phyloP scores from a whole-genome alignment of 2,329 filamentous ascomycete genomes.

The Magnaporthiopsis rhizophila region DNA sequence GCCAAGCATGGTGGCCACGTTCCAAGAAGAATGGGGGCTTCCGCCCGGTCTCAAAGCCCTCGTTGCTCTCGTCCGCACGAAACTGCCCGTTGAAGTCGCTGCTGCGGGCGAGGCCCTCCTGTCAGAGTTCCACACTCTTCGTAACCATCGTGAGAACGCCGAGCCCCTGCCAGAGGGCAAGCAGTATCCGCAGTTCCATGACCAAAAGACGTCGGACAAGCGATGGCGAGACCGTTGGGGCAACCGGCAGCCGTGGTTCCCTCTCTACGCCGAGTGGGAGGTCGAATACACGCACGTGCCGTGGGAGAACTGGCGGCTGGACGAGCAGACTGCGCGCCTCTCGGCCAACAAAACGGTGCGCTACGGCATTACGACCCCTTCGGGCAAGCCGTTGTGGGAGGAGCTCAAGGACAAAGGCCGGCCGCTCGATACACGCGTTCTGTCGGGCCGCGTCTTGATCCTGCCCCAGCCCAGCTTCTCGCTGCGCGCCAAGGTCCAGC shows the following conservation, averaged over 20 bases:
- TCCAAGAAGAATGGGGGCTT: not conserved
- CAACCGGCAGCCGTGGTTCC: conserved; percentile 29
- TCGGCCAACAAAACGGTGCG: conserved; percentile 10
- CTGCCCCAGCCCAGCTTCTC: conserved; percentile 31
- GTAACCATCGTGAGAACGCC: not conserved
- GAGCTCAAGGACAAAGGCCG: not conserved
- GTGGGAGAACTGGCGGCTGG: conserved; percentile 23
- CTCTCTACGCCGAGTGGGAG: conserved; percentile 36
- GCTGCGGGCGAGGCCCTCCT: not conserved
- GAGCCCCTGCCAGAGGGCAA: not conserved
- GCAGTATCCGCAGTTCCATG: conserved; percentile 15
- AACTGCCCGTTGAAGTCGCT: not conserved
- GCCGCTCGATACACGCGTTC: conserved; percentile 15
- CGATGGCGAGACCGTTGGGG: conserved; percentile 24
- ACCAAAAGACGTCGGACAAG: conserved; percentile 6
- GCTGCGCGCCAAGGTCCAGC: conserved; percentile 22
- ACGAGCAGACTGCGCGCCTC: conserved; percentile 15
- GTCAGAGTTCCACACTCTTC: not conserved
- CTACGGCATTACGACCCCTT: not conserved
- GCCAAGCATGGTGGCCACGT: not conserved
- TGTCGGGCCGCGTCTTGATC: conserved; percentile 29
- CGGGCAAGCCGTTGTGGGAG: not conserved
- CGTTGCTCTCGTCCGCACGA: not conserved
- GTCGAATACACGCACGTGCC: conserved; percentile 31
- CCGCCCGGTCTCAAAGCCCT: not conserved